These are phyloP conservation scores for Hemileccinum rubropunctum DNA, from an alignment of 768 basidiomycete species.

Conservation along the genomic window DNA sequence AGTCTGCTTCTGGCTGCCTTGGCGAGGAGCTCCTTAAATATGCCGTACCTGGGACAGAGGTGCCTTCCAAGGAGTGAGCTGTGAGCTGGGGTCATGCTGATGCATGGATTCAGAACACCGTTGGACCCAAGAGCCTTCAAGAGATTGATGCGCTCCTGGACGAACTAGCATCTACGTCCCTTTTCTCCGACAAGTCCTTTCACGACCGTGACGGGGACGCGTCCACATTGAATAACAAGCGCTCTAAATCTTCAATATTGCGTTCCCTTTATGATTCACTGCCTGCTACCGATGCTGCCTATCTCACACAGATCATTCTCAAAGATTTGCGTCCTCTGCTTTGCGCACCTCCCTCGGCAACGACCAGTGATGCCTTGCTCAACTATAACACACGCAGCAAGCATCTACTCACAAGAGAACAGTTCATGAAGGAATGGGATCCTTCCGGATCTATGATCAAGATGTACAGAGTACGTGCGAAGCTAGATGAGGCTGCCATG, in stretches of 20 bases:
- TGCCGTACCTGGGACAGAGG: conserved; percentile 34
- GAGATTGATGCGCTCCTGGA: conserved; percentile 69
- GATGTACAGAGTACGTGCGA: conserved; percentile 53
- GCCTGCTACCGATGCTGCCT: conserved; percentile 59
- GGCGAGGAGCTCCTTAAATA: conserved; percentile 60
- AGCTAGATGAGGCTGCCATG: conserved; percentile 54
- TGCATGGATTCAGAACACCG: conserved; percentile 9
- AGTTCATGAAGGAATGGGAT: conserved; percentile 77
- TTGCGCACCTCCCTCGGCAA: conserved; percentile 55
- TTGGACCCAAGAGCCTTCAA: conserved; percentile 34
- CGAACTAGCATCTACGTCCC: conserved; percentile 67
- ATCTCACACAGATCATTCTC: conserved; percentile 84
- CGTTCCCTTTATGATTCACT: conserved; percentile 57
- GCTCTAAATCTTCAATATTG: conserved; percentile 40
- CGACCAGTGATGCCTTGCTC: conserved; percentile 47
- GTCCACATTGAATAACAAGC: conserved; percentile 29
- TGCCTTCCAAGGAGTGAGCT: conserved; percentile 13
- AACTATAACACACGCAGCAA: conserved; percentile 58
- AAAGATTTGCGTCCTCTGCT: conserved; percentile 81
- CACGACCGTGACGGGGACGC: conserved; percentile 32
- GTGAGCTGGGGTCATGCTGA: conserved; percentile 5
- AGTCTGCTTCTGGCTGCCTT: conserved; percentile 59
- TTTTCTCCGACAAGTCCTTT: conserved; percentile 54
- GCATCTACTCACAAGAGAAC: conserved; percentile 50
- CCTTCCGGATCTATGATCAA: conserved; percentile 48